Evolutionary conservation across 164 flowering plant genomes (phyloP).

Genomic region (Vitis amurensis): DNA sequence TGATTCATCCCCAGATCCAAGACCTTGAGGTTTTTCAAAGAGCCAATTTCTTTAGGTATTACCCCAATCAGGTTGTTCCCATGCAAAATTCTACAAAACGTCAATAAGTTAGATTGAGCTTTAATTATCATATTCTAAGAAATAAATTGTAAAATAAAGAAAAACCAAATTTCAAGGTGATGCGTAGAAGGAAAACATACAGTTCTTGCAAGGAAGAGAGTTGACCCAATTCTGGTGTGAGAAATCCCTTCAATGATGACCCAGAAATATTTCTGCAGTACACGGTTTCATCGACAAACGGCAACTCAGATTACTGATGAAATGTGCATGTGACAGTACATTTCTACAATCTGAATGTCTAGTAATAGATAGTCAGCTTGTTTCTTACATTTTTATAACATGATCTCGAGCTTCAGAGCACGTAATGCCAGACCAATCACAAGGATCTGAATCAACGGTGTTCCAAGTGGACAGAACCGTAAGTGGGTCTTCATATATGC

Average conservation of each 20-base stretch:
- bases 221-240: slow-evolving; percentile 69
- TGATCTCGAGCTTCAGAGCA: slow-evolving; percentile 53
- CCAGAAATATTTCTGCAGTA: slow-evolving; percentile 74
- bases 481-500: slow-evolving; percentile 73
- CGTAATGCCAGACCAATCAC: slow-evolving; percentile 67
- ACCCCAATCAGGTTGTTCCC: slow-evolving; percentile 70
- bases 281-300: slow-evolving; percentile 4
- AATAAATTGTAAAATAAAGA: background rate
- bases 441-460: slow-evolving; percentile 62
- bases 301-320: background rate
- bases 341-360: background rate
- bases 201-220: slow-evolving; percentile 65
- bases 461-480: slow-evolving; percentile 70
- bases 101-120: background rate
- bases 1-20: slow-evolving; percentile 87
- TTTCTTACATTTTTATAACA: slow-evolving; percentile 67
- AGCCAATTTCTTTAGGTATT: slow-evolving; percentile 77
- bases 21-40: slow-evolving; percentile 56
- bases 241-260: slow-evolving; percentile 63
- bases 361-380: slow-evolving; percentile 1
- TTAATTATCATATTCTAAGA: background rate
- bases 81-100: slow-evolving; percentile 57
- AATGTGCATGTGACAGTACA: background rate
- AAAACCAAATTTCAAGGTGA: background rate
- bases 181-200: slow-evolving; percentile 39